Evolutionary conservation across 1,139 yeast genomes (phyloP).

Genomic region (Wickerhamomyces sp.): DNA sequence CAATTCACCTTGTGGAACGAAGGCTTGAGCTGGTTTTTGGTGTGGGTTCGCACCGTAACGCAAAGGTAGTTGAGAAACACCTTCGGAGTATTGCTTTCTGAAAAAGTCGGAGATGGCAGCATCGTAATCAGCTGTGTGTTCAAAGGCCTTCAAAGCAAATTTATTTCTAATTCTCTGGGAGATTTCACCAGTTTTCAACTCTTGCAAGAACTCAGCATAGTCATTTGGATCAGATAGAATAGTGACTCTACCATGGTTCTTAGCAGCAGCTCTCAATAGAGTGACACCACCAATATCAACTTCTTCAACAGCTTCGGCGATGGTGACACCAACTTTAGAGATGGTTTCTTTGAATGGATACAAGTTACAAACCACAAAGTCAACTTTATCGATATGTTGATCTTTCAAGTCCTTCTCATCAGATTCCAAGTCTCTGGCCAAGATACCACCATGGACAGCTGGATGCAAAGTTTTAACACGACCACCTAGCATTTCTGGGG

Average conservation of each 20-base stretch:
- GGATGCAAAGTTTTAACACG: slow-evolving; percentile 98
- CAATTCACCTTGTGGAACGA: slow-evolving; percentile 72
- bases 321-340: slow-evolving; percentile 90
- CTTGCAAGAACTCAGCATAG: slow-evolving; percentile 80
- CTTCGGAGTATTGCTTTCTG: slow-evolving; percentile 95
- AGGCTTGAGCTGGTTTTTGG: slow-evolving; percentile 98
- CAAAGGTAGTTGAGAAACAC: slow-evolving; percentile 80
- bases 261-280: slow-evolving; percentile 95
- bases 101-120: slow-evolving; percentile 93
- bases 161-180: slow-evolving; percentile 70
- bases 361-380: slow-evolving; percentile 93
- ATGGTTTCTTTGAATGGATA: slow-evolving; percentile 98
- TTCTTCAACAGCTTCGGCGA: slow-evolving; percentile 97
- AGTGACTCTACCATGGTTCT: slow-evolving; percentile 94
- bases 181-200: slow-evolving; percentile 68
- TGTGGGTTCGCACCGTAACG: slow-evolving; percentile 99
- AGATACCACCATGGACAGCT: slow-evolving; percentile 97
- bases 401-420: slow-evolving; percentile 84
- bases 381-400: slow-evolving; percentile 92
- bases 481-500: slow-evolving; percentile 98
- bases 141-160: slow-evolving; percentile 93
- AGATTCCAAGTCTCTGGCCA: slow-evolving; percentile 86
- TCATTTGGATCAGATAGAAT: slow-evolving; percentile 92
- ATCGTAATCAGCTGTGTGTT: slow-evolving; percentile 97
- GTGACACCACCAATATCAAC: slow-evolving; percentile 99